A percentile compares a stretch with the other conserved stretches of the same genome.
Conservation (phyloP, 2,329 filamentous ascomycete genomes). For the Hawksworthiomyces lignivorus region DNA sequence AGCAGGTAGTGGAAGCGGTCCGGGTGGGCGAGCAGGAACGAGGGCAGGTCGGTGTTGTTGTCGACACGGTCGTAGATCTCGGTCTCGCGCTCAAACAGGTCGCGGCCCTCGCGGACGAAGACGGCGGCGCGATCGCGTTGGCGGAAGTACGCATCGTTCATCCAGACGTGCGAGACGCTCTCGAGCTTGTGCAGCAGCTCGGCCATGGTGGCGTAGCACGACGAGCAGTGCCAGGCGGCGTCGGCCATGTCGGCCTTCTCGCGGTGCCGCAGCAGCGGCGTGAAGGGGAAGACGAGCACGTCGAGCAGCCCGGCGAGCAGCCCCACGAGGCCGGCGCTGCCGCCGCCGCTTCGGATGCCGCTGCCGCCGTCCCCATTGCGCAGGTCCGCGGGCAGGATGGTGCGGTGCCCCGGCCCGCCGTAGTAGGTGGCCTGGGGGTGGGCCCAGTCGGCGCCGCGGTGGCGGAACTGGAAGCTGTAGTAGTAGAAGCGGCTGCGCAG, state of each 20-base stretch:
- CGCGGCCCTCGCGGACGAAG: slow-evolving; percentile 42
- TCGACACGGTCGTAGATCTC: slow-evolving; percentile 42
- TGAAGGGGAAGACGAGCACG: not conserved
- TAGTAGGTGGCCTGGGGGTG: slow-evolving; percentile 55
- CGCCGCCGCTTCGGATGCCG: not conserved
- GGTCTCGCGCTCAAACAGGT: slow-evolving; percentile 44
- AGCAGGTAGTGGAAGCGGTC: slow-evolving; percentile 38
- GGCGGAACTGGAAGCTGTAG: slow-evolving; percentile 49
- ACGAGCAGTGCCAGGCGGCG: slow-evolving; percentile 55
- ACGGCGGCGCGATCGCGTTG: slow-evolving; percentile 41
- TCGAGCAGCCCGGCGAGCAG: not conserved
- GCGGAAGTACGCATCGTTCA: slow-evolving; percentile 42
- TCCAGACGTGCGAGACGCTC: slow-evolving; percentile 46
- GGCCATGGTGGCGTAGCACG: slow-evolving; percentile 48
- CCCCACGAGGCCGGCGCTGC: not conserved
- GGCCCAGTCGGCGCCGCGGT: slow-evolving; percentile 39
- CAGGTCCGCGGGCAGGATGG: slow-evolving; percentile 46
- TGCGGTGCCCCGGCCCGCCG: slow-evolving; percentile 31
- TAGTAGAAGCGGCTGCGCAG: slow-evolving; percentile 47
- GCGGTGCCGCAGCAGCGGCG: slow-evolving; percentile 28
- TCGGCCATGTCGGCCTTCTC: slow-evolving; percentile 39
- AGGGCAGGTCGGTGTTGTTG: slow-evolving; percentile 44
- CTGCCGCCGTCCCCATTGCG: slow-evolving; percentile 37
- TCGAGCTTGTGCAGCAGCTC: slow-evolving; percentile 49
- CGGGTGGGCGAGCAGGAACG: slow-evolving; percentile 32